phyloP scores from a whole-genome alignment of 2,329 filamentous ascomycete genomes.

The Aspergillus ibericus region DNA sequence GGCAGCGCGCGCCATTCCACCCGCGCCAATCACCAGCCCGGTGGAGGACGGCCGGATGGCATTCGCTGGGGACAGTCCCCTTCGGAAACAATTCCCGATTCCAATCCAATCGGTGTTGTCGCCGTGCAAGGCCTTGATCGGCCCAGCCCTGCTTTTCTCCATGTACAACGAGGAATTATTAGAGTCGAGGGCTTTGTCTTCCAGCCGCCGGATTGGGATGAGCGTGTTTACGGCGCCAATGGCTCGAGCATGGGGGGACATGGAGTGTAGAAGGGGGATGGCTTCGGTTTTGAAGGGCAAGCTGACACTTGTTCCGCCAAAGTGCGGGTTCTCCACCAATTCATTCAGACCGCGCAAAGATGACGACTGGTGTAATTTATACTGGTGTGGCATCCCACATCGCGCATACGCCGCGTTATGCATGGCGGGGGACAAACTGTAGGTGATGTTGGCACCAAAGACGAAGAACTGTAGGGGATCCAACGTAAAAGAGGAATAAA shows the following conservation, averaged over 20 bases:
- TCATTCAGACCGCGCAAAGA: slow-evolving; percentile 64
- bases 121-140: slow-evolving; percentile 69
- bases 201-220: slow-evolving; percentile 64
- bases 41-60: slow-evolving; percentile 58
- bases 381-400: slow-evolving; percentile 68
- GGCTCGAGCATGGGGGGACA: slow-evolving; percentile 70
- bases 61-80: slow-evolving; percentile 71
- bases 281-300: slow-evolving; percentile 74
- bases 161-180: slow-evolving; percentile 57
- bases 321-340: slow-evolving; percentile 64
- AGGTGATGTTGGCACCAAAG: slow-evolving; percentile 69
- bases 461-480: slow-evolving; percentile 72
- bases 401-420: slow-evolving; percentile 68
- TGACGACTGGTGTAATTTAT: slow-evolving; percentile 63
- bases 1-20: slow-evolving; percentile 47
- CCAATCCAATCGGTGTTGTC: slow-evolving; percentile 84
- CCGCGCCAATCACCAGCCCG: slow-evolving; percentile 64
- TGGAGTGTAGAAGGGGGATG: slow-evolving; percentile 62
- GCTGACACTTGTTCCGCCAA: slow-evolving; percentile 71
- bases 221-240: slow-evolving; percentile 77
- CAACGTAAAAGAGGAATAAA: slow-evolving; percentile 66
- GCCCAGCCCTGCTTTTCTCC: slow-evolving; percentile 64
- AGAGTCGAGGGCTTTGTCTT: slow-evolving; percentile 56
- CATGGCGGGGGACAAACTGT: slow-evolving; percentile 76
- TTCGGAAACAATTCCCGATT: slow-evolving; percentile 69